A percentile compares a stretch with the other conserved stretches of the same genome.
phyloP scores from a whole-genome alignment of 1,139 yeast species.

The Suhomyces yuchorum region DNA sequence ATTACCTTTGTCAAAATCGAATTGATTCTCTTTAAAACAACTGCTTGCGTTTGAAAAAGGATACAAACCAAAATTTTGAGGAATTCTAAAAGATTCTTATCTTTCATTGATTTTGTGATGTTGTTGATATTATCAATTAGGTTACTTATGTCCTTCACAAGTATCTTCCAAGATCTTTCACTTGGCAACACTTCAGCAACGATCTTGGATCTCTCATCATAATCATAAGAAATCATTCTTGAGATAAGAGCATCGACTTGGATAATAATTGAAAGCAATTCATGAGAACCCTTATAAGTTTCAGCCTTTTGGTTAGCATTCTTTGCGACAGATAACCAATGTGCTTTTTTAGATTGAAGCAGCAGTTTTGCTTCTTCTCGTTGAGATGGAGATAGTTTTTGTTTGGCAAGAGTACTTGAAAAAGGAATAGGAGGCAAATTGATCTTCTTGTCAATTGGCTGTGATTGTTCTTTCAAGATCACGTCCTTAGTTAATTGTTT shows the following conservation, averaged over 20 bases:
- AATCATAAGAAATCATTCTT: constrained; percentile 35
- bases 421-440: constrained; percentile 10
- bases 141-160: constrained; percentile 30
- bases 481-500: constrained; percentile 26
- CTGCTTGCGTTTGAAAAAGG: constrained; percentile 32
- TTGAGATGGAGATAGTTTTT: constrained; percentile 12
- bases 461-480: constrained; percentile 18
- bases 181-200: constrained; percentile 30
- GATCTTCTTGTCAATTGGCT: constrained; percentile 14
- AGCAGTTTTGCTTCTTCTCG: constrained; percentile 23
- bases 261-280: constrained; percentile 27
- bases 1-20: constrained; percentile 29
- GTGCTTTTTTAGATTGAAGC: constrained; percentile 25
- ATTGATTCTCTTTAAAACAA: constrained; percentile 34
- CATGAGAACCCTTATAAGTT: constrained; percentile 23
- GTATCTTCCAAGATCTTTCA: constrained; percentile 39
- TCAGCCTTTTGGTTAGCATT: constrained; percentile 29
- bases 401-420: constrained; percentile 10
- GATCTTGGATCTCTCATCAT: constrained; percentile 37
- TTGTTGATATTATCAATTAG: constrained; percentile 28
- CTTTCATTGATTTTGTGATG: constrained; percentile 18
- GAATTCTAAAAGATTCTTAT: constrained; percentile 22
- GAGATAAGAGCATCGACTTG: constrained; percentile 37
- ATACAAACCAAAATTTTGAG: constrained; percentile 34
- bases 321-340: constrained; percentile 36